Base-by-base conservation (phyloP, 371 early-diverging fungal genomes). In the Batkoa obscura region DNA sequence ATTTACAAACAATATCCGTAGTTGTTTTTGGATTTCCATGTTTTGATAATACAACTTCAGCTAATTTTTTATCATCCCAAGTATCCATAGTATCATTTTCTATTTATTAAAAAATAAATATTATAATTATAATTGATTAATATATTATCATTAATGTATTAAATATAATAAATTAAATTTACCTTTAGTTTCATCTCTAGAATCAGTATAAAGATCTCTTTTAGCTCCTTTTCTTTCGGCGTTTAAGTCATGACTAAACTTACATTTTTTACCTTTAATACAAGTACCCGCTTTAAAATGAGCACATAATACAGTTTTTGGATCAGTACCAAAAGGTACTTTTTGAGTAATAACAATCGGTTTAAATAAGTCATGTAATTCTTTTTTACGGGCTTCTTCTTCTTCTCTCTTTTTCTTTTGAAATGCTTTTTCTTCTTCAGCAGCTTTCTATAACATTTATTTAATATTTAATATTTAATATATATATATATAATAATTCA, bases 1-100 rank as follows among this genome's bases (percentile, higher is more conserved):
- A 84, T 72, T 94, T 97, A 79, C 99, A 99, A n/a, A 99, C 96
- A 71, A 95, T 94, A 60, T 86, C 91, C 2, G 97, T 97, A 10
- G 90, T 85, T 15, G 88, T 84, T 61, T 80, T 83, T 12, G 71
- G 69, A 65, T 89, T 90, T 57, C 78, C 84, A 55, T 86, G 78
- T 71, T 91, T 91, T 58, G 83, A 77, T 31, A 72, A 60, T 56
- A 95, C 88, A 37, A 90, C 95, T 52, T 81, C 69, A 67, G 93
- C 92, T 58, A 97, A 70, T 64, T 90, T 86, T 59, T 65, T 57
- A 65, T 93, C 93, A 73, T 90, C 93, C 97, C 94, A 94, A 42
- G 67, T 81, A 50, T 93, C 96, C 94, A 94, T 95, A 0, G 88
- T 88, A 64, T 90, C 90, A 74, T 63, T 23, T 33, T 37, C 23